A percentile compares a stretch with the other conserved stretches of the same genome.
These are phyloP conservation scores for Draba incana DNA, from an alignment of 345 rosid species.

Conservation along the genomic window DNA sequence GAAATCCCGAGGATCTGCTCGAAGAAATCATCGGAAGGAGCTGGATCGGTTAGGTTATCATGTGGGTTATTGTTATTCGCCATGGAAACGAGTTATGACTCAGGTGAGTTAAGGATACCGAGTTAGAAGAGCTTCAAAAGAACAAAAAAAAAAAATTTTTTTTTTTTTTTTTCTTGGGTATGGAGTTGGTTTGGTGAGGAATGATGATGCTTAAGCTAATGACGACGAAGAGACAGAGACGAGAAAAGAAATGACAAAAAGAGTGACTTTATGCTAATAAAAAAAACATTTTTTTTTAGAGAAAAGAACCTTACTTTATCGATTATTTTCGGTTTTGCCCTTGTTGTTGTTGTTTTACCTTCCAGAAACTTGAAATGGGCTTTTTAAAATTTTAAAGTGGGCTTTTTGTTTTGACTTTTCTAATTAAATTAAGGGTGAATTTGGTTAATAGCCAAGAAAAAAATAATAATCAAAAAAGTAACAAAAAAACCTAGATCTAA, in stretches of 20 bases:
- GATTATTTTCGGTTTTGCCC: conserved; percentile 26
- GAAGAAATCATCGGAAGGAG: conserved; percentile 80
- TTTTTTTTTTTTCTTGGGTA: not conserved
- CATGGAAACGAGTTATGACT: conserved; percentile 49
- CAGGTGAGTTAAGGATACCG: conserved; percentile 31
- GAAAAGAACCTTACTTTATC: conserved; percentile 27
- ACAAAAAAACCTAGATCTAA: too few species aligned
- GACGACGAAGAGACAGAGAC: conserved; percentile 46
- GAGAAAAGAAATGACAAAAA: conserved; percentile 42
- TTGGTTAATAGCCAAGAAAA: too few species aligned
- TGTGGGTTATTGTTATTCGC: conserved; percentile 57
- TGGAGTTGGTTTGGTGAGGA: conserved; percentile 34
- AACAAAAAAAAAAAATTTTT: not conserved
- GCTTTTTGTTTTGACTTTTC: conserved; percentile 38
- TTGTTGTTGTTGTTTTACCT: conserved; percentile 8
- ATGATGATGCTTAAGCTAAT: conserved; percentile 42
- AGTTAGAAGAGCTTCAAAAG: conserved; percentile 31
- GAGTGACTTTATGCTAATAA: conserved; percentile 41
- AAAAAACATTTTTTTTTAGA: not conserved
- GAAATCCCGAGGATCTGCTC: conserved; percentile 86
- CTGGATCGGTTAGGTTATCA: conserved; percentile 24
- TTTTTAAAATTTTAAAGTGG: conserved; percentile 22
- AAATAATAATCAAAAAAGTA: too few species aligned
- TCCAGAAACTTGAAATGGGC: conserved; percentile 38
- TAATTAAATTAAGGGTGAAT: not conserved